A percentile compares a stretch with the other conserved stretches of the same genome.
Evolutionary conservation across 1,284 basidiomycete genomes (phyloP).

Genomic region (Sporisorium graminicola): DNA sequence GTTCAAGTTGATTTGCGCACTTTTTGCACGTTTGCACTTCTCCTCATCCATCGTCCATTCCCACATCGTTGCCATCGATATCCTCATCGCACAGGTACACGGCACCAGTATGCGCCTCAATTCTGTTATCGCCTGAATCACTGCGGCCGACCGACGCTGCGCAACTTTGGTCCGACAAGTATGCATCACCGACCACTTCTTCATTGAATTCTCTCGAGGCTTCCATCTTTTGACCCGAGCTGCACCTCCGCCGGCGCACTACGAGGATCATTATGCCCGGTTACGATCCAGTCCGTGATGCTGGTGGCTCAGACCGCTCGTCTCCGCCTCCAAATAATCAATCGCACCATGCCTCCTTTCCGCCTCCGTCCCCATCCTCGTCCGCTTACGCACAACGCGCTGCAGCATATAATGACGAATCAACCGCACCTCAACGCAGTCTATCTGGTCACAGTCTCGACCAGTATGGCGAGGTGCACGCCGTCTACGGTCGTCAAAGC

Average conservation of each 20-base stretch:
- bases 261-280: slow-evolving; percentile 11
- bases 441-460: slow-evolving; percentile 21
- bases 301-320: slow-evolving; percentile 34
- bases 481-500: slow-evolving; percentile 12
- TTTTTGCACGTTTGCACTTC: slow-evolving; percentile 6
- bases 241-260: background rate
- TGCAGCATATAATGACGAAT: slow-evolving; percentile 8
- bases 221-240: background rate
- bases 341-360: slow-evolving; percentile 14
- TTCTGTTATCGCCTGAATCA: no score
- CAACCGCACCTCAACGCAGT: slow-evolving; percentile 6
- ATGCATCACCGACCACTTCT: slow-evolving; percentile 6
- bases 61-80: background rate
- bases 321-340: slow-evolving; percentile 23
- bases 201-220: slow-evolving; percentile 1
- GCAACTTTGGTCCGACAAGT: background rate
- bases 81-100: background rate
- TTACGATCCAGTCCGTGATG: slow-evolving; percentile 42
- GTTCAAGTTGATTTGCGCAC: slow-evolving; percentile 18
- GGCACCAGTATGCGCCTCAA: background rate
- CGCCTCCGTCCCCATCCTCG: slow-evolving; percentile 26
- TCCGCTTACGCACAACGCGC: slow-evolving; percentile 13
- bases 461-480: slow-evolving; percentile 10
- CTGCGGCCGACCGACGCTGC: background rate
- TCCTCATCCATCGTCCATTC: slow-evolving; percentile 12